Conservation (phyloP, 1,284 basidiomycete species). For the Cutaneotrichosporon sp. region DNA sequence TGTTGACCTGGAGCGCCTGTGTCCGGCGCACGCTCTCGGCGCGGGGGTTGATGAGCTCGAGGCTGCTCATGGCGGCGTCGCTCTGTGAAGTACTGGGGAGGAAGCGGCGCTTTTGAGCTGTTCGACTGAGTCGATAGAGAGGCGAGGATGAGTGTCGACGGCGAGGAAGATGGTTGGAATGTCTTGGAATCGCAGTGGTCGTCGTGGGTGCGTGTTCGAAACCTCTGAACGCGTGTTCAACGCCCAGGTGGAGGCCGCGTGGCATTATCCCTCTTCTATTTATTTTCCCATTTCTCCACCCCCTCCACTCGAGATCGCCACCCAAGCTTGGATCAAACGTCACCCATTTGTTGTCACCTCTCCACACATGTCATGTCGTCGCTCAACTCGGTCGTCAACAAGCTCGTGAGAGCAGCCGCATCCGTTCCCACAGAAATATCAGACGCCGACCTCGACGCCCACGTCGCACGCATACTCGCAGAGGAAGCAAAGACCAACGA, state of each 20-base stretch:
- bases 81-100: not conserved
- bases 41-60: slow-evolving; percentile 92
- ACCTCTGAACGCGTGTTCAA: slow-evolving; percentile 11
- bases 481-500: slow-evolving; percentile 89
- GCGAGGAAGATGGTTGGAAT: slow-evolving; percentile 9
- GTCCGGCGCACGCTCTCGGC: slow-evolving; percentile 92
- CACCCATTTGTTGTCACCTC: not conserved
- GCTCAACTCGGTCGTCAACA: slow-evolving; percentile 80
- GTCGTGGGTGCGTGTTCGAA: slow-evolving; percentile 1
- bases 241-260: slow-evolving; percentile 8
- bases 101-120: slow-evolving; percentile 1
- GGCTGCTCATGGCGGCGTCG: slow-evolving; percentile 52
- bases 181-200: slow-evolving; percentile 13
- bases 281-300: not conserved
- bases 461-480: slow-evolving; percentile 83
- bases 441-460: slow-evolving; percentile 81
- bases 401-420: slow-evolving; percentile 75
- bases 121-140: not conserved
- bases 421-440: slow-evolving; percentile 65
- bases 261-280: not conserved
- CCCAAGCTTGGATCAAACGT: not conserved
- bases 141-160: not conserved
- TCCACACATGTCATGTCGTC: slow-evolving; percentile 37
- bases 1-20: slow-evolving; percentile 85
- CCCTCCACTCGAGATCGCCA: not conserved